These are phyloP conservation scores for Suillus paluster DNA, from an alignment of 768 basidiomycete species.

Conservation along the genomic window DNA sequence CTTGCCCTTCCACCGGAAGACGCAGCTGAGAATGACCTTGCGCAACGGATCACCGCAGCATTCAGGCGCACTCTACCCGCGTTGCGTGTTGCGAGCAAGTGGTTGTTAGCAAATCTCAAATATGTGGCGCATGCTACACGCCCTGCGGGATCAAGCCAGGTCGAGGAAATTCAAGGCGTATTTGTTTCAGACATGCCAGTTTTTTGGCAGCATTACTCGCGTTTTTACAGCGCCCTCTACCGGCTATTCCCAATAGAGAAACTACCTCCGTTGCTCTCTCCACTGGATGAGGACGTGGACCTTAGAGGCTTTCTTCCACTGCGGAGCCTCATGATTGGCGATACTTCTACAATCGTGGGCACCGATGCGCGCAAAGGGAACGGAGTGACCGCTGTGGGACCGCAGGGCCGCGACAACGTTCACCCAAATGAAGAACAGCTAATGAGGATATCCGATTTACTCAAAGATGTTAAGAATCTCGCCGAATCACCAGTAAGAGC, in stretches of 20 bases:
- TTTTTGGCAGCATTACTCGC: constrained; percentile 77
- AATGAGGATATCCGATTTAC: constrained; percentile 89
- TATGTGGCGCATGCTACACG: constrained; percentile 59
- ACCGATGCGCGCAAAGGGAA: constrained; percentile 18
- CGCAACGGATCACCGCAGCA: constrained; percentile 82
- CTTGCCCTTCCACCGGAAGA: constrained; percentile 61
- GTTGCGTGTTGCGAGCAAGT: constrained; percentile 86
- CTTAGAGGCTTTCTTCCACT: constrained; percentile 88
- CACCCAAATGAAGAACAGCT: constrained; percentile 97
- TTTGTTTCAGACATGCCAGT: constrained; percentile 41
- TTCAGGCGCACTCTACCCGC: constrained; percentile 88
- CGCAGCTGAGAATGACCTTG: constrained; percentile 60
- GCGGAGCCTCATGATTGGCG: constrained; percentile 57
- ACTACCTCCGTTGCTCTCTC: constrained; percentile 59
- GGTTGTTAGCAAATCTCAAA: constrained; percentile 79
- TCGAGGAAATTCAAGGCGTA: constrained; percentile 12
- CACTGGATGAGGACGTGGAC: constrained; percentile 90
- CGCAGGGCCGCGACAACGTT: constrained; percentile 47
- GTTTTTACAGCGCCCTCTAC: constrained; percentile 65
- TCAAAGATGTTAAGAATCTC: constrained; percentile 69
- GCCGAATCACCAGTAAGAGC: constrained; percentile 59
- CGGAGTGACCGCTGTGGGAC: constrained; percentile 23
- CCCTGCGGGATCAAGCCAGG: constrained; percentile 27
- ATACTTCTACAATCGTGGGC: constrained; percentile 17
- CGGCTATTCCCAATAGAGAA: constrained; percentile 68